A percentile compares a stretch with the other conserved stretches of the same genome.
Conservation (phyloP, 2,329 filamentous ascomycete genomes). For the Truncatella angustata region DNA sequence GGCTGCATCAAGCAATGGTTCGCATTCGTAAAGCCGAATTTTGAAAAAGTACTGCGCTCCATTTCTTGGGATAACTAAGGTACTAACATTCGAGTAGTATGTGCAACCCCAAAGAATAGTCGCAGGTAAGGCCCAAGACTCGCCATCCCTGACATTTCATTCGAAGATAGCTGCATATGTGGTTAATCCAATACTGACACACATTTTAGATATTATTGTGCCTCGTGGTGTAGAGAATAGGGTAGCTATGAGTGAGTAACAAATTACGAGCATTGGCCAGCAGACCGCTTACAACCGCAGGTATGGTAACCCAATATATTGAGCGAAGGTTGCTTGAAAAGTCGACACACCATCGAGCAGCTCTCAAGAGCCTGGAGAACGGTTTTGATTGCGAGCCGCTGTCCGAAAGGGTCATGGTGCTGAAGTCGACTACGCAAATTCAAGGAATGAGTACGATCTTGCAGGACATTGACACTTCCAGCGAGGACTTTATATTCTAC, state of each 20-base stretch:
- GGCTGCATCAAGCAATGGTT: constrained; percentile 99
- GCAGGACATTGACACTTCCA: constrained; percentile 71
- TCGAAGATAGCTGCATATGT: neutral
- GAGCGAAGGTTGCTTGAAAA: constrained; percentile 84
- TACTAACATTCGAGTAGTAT: constrained; percentile 47
- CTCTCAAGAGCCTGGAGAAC: constrained; percentile 72
- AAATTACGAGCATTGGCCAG: neutral
- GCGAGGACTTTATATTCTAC: constrained; percentile 96
- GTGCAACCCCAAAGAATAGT: constrained; percentile 90
- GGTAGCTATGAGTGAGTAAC: constrained; percentile 73
- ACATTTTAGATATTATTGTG: constrained; percentile 77
- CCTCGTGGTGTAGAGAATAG: constrained; percentile 92
- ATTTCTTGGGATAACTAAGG: too few species aligned
- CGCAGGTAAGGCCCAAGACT: constrained; percentile 54
- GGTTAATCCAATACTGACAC: neutral
- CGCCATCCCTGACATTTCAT: neutral
- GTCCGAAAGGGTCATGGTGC: constrained; percentile 69
- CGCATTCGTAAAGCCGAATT: constrained; percentile 92
- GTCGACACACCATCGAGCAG: constrained; percentile 76
- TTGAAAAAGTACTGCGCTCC: constrained; percentile 73
- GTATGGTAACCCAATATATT: constrained; percentile 93
- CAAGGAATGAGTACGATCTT: constrained; percentile 88
- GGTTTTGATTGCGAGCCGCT: constrained; percentile 70
- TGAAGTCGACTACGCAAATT: constrained; percentile 78
- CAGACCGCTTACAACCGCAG: constrained; percentile 36